Percentiles rank a stretch among this genome's conserved stretches.
Conservation (phyloP, 352 stramenopile species). For the Phytophthora meadii region DNA sequence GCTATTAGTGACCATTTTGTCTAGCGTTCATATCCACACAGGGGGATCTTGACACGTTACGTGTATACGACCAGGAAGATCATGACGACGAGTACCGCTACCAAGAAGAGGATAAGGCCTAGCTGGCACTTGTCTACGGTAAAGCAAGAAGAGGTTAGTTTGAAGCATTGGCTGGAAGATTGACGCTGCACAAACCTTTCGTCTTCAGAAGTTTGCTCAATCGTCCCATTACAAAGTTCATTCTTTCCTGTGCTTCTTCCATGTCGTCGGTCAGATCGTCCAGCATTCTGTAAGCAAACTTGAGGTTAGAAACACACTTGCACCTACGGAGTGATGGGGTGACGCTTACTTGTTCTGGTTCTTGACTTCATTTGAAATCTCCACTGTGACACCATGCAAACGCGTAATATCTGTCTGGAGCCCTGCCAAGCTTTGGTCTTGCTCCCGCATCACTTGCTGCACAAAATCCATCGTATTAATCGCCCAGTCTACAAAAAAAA, state of each 20-base stretch:
- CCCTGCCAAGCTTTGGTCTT: conserved; percentile 68
- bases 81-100: conserved; percentile 73
- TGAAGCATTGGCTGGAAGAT: background rate
- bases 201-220: conserved; percentile 84
- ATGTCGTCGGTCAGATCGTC: conserved; percentile 77
- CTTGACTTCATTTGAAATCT: conserved; percentile 77
- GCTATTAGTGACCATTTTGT: conserved; percentile 24
- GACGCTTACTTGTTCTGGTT: conserved; percentile 72
- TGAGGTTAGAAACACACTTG: background rate
- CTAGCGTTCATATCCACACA: conserved; percentile 14
- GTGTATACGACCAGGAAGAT: conserved; percentile 88
- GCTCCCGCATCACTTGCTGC: conserved; percentile 75
- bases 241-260: conserved; percentile 76
- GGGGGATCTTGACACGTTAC: conserved; percentile 33
- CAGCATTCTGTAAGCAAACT: conserved; percentile 60
- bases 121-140: conserved; percentile 77
- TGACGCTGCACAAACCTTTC: conserved; percentile 55
- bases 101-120: conserved; percentile 75
- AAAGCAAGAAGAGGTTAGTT: conserved; percentile 5
- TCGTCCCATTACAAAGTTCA: conserved; percentile 85
- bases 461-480: conserved; percentile 6
- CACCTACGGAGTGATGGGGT: background rate
- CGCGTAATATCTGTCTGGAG: conserved; percentile 61
- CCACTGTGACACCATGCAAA: conserved; percentile 72
- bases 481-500: background rate